Evolutionary conservation across 164 flowering plant genomes (phyloP).

Genomic region (Vitis vinifera): DNA sequence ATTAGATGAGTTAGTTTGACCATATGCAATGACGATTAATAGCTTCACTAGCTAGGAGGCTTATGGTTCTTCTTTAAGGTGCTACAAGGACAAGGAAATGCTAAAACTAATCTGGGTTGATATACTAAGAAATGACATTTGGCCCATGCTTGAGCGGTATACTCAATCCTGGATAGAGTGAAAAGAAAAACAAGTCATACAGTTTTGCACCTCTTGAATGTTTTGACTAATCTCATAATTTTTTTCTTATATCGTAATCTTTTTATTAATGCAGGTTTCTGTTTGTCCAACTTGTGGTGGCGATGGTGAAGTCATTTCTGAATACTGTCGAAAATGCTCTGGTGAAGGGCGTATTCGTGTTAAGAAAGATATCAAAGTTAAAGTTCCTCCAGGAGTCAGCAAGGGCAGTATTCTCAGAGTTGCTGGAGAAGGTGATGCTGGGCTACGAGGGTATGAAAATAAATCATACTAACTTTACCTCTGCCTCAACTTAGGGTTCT

Average conservation of each 20-base stretch:
- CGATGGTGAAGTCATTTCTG: slow-evolving; percentile 88
- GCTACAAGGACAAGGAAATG: background rate
- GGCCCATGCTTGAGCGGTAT: background rate
- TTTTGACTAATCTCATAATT: slow-evolving; percentile 1
- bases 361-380: slow-evolving; percentile 88
- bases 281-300: slow-evolving; percentile 95
- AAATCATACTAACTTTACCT: too few relatives aligned
- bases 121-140: background rate
- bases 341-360: slow-evolving; percentile 86
- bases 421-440: slow-evolving; percentile 94
- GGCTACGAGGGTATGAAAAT: slow-evolving; percentile 76
- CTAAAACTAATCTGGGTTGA: background rate
- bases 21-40: background rate
- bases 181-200: background rate
- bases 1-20: background rate
- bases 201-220: background rate
- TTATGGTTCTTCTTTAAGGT: background rate
- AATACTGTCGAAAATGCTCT: slow-evolving; percentile 82
- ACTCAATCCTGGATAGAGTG: background rate
- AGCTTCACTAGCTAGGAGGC: background rate
- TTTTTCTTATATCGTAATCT: background rate
- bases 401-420: slow-evolving; percentile 92
- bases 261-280: slow-evolving; percentile 56
- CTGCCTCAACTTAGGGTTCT: too few relatives aligned
- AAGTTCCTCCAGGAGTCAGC: slow-evolving; percentile 95